phyloP scores from a whole-genome alignment of 202 grass and related monocot genomes.

The Elaeis oleifera region DNA sequence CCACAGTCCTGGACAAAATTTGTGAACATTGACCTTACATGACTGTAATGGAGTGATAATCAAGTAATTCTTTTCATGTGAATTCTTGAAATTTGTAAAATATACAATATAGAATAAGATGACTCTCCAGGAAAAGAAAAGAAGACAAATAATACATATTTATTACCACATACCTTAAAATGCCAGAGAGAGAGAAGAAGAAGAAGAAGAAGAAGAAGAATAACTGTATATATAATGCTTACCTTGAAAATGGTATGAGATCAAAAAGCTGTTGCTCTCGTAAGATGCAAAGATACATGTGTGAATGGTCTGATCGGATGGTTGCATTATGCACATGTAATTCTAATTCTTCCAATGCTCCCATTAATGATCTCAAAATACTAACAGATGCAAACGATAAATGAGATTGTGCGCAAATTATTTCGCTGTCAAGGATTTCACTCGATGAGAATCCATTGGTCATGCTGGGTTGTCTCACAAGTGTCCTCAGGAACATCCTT shows the following conservation, averaged over 20 bases:
- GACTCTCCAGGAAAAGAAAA: background rate
- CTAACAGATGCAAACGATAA: conserved; percentile 78
- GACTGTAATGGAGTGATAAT: too few relatives aligned
- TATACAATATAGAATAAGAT: background rate
- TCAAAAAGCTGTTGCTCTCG: conserved; percentile 62
- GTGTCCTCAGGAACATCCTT: conserved; percentile 89
- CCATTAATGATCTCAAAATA: conserved; percentile 85
- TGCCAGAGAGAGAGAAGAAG: conserved; percentile 4
- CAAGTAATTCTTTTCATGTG: too few relatives aligned
- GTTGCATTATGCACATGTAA: conserved; percentile 72
- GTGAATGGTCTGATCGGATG: conserved; percentile 71
- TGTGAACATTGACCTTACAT: too few relatives aligned
- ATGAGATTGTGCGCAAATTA: conserved; percentile 38
- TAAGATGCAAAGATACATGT: conserved; percentile 92
- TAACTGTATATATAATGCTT: conserved; percentile 26
- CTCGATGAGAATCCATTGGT: conserved; percentile 48
- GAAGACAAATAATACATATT: too few relatives aligned
- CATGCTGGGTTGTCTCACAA: conserved; percentile 70
- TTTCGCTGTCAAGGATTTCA: conserved; percentile 48
- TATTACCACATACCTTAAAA: background rate
- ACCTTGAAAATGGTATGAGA: conserved; percentile 88
- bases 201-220: conserved; percentile 21
- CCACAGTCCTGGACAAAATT: conserved; percentile 38
- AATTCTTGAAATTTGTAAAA: too few relatives aligned
- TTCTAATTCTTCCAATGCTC: conserved; percentile 91